phyloP scores from a whole-genome alignment of 768 basidiomycete genomes.

The Naganishia vishniacii region DNA sequence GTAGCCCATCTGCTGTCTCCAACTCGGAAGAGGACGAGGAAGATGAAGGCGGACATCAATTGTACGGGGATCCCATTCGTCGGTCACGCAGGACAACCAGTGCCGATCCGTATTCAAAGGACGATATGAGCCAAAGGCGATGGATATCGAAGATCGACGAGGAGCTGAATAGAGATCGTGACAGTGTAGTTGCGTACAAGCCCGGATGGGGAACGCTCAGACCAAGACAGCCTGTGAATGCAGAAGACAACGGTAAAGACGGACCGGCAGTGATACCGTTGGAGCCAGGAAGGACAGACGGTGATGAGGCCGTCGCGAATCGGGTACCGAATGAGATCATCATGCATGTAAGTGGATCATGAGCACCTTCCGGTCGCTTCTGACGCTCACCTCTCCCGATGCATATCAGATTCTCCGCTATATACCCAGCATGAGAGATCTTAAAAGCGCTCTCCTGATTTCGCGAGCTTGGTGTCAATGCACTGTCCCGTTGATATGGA shows the following conservation, averaged over 20 bases:
- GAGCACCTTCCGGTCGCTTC: background rate
- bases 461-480: constrained; percentile 93
- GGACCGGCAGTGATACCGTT: too few species aligned
- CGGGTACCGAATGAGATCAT: constrained; percentile 80
- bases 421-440: constrained; percentile 66
- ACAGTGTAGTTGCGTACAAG: background rate
- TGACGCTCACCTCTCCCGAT: background rate
- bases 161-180: background rate
- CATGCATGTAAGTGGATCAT: constrained; percentile 56
- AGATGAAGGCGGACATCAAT: background rate
- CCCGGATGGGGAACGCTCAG: background rate
- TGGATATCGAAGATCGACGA: background rate
- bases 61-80: background rate
- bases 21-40: constrained; percentile 6
- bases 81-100: background rate
- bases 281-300: constrained; percentile 22
- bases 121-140: background rate
- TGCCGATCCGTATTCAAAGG: background rate
- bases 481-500: constrained; percentile 90
- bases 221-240: constrained; percentile 24
- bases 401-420: constrained; percentile 64
- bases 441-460: constrained; percentile 70
- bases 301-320: constrained; percentile 27
- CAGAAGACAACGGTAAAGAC: constrained; percentile 20
- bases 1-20: background rate